Base-by-base conservation (phyloP, 2,329 filamentous ascomycete genomes). In the Chrysosporium keratinophilum region DNA sequence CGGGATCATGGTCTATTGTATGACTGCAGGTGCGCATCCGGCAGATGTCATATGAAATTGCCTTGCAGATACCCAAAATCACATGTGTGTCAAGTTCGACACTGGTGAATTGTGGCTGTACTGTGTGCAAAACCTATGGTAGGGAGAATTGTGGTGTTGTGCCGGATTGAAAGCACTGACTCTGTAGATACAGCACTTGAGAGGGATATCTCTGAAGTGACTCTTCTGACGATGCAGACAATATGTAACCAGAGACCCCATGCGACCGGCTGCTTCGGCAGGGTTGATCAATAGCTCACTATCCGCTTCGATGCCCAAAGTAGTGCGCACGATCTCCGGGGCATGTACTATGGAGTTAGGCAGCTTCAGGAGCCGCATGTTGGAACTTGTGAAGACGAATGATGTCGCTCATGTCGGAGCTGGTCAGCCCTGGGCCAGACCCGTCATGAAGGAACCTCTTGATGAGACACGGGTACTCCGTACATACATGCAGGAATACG, bases 231-330 rank as follows among this genome's bases (percentile, higher is more conserved):
- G 11, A 37, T 12, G 11, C 35, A 12, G 1, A 23, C 17, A 33
- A 35, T 7, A 19, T n/a, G 17, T 2, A 12, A 7, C 33, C 20
- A 34, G 31, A n/a, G 35, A 12, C 10, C 35, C 35, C 35, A 12
- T 28, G 23, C 23, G 23, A 28, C 23, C 23, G 23, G 23, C 7
- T 28, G 7, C 23, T 28, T 28, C 23, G 23, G 23, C 23, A 45
- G 44, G 44, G 15, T 6, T 28, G n/a, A 35, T 35, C 28, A 7
- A 12, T 28, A 28, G 3, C n/a, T n/a, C n/a, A n/a, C 23, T 28
- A 35, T 4, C 45, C 33, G 19, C 46, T 49, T 54, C 40, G 51
- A 28, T 54, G 51, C 51, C 51, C 51, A 54, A 54, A 54, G 51
- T 54, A 20, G 44, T 54, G 51, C 51, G 35, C 19, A 28, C 23